Percentiles rank a stretch among this genome's conserved stretches.
phyloP scores from a whole-genome alignment of 139 green algal species.

The Pedinophyceae sp. region DNA sequence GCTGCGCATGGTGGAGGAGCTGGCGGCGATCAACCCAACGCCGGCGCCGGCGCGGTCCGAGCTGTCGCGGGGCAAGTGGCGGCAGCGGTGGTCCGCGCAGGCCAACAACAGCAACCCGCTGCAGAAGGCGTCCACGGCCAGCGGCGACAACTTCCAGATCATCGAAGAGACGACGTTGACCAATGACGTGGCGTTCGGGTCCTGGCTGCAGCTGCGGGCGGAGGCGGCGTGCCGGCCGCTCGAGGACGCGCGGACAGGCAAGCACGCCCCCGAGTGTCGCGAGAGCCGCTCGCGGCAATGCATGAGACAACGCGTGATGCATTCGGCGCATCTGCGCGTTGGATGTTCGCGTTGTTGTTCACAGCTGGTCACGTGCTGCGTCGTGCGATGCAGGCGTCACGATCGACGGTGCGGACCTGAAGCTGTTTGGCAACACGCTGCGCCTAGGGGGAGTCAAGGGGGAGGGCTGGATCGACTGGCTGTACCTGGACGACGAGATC shows the following conservation, averaged over 20 bases:
- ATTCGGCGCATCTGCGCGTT: conserved; percentile 8
- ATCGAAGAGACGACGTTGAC: conserved; percentile 27
- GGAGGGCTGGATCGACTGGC: conserved; percentile 63
- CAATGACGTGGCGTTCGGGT: conserved; percentile 44
- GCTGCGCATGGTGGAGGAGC: conserved; percentile 8
- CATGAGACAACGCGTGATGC: conserved; percentile 24
- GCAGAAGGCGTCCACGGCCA: conserved; percentile 29
- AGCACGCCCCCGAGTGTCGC: too few species aligned
- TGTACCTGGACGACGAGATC: conserved; percentile 55
- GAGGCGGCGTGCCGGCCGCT: conserved; percentile 21
- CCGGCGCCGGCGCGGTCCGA: conserved; percentile 20
- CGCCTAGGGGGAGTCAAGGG: too few species aligned
- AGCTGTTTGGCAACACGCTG: not conserved
- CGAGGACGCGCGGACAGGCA: conserved; percentile 18
- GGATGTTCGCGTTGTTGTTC: too few species aligned
- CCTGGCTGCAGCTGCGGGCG: conserved; percentile 27
- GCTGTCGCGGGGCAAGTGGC: conserved; percentile 35
- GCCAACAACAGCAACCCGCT: conserved; percentile 33
- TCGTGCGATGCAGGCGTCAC: too few species aligned
- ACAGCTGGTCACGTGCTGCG: too few species aligned
- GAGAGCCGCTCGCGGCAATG: conserved; percentile 28
- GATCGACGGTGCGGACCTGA: not conserved
- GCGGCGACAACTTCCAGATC: conserved; percentile 38
- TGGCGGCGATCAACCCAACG: conserved; percentile 16
- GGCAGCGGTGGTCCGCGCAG: conserved; percentile 52